Percentiles rank a stretch among this genome's conserved stretches.
phyloP scores from a whole-genome alignment of 371 early-diverging fungal genomes.

The Mucor irregularis region DNA sequence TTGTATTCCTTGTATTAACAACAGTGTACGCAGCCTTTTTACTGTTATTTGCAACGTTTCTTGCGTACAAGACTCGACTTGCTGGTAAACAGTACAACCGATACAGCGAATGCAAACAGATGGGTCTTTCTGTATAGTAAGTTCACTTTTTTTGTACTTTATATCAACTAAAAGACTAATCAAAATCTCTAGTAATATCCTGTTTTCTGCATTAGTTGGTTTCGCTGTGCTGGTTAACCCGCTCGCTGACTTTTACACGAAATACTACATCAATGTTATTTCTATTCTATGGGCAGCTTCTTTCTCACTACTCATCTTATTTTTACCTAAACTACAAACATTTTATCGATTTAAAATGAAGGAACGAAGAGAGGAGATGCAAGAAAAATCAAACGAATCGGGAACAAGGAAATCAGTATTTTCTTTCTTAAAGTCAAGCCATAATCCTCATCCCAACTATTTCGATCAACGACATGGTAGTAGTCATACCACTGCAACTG shows the following conservation, averaged over 20 bases:
- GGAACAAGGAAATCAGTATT: constrained; percentile 1
- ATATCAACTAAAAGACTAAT: too few species aligned
- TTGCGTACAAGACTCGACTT: constrained; percentile 60
- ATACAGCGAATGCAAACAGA: constrained; percentile 64
- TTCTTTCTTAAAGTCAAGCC: constrained; percentile 13
- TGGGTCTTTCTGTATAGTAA: constrained; percentile 65
- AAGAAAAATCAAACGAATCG: background rate
- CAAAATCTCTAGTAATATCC: constrained; percentile 62
- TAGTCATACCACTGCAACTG: background rate
- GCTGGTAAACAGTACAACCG: constrained; percentile 53
- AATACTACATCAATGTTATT: constrained; percentile 53
- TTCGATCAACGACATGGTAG: background rate
- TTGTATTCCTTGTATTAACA: constrained; percentile 32
- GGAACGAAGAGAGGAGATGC: constrained; percentile 8
- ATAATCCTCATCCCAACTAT: background rate
- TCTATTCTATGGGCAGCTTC: constrained; percentile 58
- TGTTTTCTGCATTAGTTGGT: constrained; percentile 54
- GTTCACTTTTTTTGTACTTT: constrained; percentile 16
- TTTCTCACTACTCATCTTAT: constrained; percentile 54
- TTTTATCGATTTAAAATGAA: constrained; percentile 25
- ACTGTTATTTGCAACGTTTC: constrained; percentile 54
- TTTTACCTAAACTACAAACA: constrained; percentile 57
- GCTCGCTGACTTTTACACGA: constrained; percentile 52
- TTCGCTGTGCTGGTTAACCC: constrained; percentile 56
- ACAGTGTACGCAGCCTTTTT: constrained; percentile 42